Conservation (phyloP, 805 yeast species). For the Tetrapisispora pingtungensis region DNA sequence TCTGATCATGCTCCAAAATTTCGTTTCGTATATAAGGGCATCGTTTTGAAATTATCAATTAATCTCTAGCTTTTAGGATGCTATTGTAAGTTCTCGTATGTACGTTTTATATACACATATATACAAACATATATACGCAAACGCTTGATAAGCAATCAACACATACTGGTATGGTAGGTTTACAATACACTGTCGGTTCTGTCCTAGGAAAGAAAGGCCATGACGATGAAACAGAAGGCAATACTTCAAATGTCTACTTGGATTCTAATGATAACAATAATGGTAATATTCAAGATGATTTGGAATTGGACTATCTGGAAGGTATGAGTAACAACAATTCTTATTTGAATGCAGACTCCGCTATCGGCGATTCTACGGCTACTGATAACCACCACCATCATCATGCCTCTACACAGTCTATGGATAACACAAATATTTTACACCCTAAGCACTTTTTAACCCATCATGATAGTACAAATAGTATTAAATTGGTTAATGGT, state of each 20-base stretch:
- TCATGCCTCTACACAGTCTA: background rate
- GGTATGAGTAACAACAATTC: slow-evolving; percentile 1
- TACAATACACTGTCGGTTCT: background rate
- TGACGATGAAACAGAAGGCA: background rate
- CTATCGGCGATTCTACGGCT: background rate
- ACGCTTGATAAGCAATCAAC: too few relatives aligned
- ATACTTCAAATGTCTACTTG: too few relatives aligned
- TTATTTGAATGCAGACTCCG: background rate
- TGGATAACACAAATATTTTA: background rate
- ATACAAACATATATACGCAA: too few relatives aligned
- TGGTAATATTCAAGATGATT: background rate
- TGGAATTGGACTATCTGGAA: slow-evolving; percentile 3
- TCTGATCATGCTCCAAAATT: too few relatives aligned
- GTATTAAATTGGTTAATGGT: slow-evolving; percentile 2
- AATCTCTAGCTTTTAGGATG: too few relatives aligned
- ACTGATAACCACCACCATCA: background rate
- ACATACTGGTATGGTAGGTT: slow-evolving; percentile 1
- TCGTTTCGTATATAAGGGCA: too few relatives aligned
- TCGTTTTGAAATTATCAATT: too few relatives aligned
- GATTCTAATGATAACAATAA: too few relatives aligned
- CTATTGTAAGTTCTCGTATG: too few relatives aligned
- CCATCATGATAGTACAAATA: slow-evolving; percentile 1
- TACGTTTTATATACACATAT: too few relatives aligned
- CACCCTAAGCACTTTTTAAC: slow-evolving; percentile 1
- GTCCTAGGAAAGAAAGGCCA: background rate